Percentiles rank a stretch among this genome's conserved stretches.
Conservation (phyloP, 768 basidiomycete species). For the Lactifluus volemus region DNA sequence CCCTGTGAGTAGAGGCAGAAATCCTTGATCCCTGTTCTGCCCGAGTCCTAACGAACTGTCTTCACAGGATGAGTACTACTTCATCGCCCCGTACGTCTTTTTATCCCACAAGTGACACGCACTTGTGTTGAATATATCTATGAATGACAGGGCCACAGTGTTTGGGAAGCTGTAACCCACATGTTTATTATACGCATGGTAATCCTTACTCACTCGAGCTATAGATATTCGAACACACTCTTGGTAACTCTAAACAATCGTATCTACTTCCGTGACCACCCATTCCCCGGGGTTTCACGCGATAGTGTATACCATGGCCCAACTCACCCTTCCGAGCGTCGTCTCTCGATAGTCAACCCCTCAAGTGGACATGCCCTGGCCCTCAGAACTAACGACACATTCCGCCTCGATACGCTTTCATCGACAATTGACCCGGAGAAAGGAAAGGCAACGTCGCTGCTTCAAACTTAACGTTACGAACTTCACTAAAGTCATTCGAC, state of each 20-base stretch:
- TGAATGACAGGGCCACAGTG: constrained; percentile 13
- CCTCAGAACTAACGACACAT: background rate
- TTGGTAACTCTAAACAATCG: constrained; percentile 22
- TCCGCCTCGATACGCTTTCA: background rate
- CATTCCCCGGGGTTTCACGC: background rate
- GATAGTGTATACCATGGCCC: background rate
- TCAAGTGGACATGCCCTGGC: background rate
- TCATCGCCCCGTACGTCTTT: background rate
- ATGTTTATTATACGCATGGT: background rate
- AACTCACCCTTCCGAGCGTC: background rate
- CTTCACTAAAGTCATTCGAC: background rate
- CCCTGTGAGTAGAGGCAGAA: background rate
- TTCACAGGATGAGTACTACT: constrained; percentile 9
- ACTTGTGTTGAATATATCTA: background rate
- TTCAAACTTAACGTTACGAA: background rate
- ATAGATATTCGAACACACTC: constrained; percentile 21
- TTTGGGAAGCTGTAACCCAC: constrained; percentile 17
- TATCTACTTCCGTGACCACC: constrained; percentile 8
- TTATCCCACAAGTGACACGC: background rate
- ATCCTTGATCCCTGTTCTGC: background rate
- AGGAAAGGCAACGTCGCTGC: background rate
- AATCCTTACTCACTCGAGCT: background rate
- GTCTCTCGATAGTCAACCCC: background rate
- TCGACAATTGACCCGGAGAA: background rate
- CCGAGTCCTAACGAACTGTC: background rate